Evolutionary conservation across 768 basidiomycete genomes (phyloP).

Genomic region (Botryobasidium botryosum): DNA sequence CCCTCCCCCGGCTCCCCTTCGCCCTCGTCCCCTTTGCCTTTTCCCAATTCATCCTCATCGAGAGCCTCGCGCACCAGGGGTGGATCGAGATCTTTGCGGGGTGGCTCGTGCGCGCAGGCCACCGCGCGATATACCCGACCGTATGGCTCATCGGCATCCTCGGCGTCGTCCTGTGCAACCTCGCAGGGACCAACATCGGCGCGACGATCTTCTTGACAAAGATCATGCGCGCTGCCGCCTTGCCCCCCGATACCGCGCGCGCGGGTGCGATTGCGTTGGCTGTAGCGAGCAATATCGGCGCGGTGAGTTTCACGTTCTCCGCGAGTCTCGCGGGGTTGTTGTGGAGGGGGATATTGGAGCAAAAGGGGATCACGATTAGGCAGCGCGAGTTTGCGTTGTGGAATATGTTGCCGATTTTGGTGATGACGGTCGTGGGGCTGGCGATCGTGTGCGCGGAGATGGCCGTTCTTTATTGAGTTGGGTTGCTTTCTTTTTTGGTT

Average conservation of each 20-base stretch:
- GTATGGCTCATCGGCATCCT: slow-evolving; percentile 49
- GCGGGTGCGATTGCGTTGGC: slow-evolving; percentile 56
- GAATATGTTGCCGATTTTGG: no score
- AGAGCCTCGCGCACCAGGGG: slow-evolving; percentile 60
- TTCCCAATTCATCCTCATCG: slow-evolving; percentile 86
- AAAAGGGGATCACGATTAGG: slow-evolving; percentile 50
- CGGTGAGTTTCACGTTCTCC: slow-evolving; percentile 76
- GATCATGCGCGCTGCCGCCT: no score
- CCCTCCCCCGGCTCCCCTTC: slow-evolving; percentile 55
- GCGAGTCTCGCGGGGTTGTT: slow-evolving; percentile 79
- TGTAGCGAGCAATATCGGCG: slow-evolving; percentile 78
- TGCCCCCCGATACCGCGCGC: no score
- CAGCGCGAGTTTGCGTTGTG: slow-evolving; percentile 56
- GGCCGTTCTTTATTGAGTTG: no score
- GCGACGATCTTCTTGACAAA: slow-evolving; percentile 81
- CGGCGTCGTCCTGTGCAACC: slow-evolving; percentile 59
- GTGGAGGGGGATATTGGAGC: slow-evolving; percentile 56
- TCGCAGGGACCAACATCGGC: slow-evolving; percentile 82
- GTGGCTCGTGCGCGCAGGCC: no score
- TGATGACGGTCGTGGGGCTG: no score
- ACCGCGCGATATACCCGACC: no score
- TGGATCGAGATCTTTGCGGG: slow-evolving; percentile 74
- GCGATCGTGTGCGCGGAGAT: no score
- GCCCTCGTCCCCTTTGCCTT: slow-evolving; percentile 82
- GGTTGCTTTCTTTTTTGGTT: no score